Evolutionary conservation across 345 rosid genomes (phyloP), one percentile per base, ranked within the genome.

Genomic region (Eutrema yunnanense): DNA sequence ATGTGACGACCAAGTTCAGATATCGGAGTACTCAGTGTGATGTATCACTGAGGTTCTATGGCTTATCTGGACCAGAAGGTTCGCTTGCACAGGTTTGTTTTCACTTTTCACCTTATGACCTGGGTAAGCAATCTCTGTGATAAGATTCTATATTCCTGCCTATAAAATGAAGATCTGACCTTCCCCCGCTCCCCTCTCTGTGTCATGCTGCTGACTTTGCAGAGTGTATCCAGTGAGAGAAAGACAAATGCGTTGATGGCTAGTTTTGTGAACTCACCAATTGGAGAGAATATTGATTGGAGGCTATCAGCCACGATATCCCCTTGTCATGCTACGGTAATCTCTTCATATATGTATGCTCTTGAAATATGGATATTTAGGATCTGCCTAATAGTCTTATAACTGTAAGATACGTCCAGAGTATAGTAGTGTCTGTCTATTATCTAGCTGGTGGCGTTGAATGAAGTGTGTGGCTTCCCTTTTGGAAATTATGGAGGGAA

Each of bases 311-410:
- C 99, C 41, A 92, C 87, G 43, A 90, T 90, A 72, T 95, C 99
- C 63, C 99, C 99, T 57, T 95, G 98, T 80, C 96, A 95, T 83
- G 92, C 88, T 66, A 95, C 93, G 92, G 99, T 95, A 81, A 83
- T 83, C 75, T 75, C 59, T 80, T 66, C 67, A 62, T 79, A 47
- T 48, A 51, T 60, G 64, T 37, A 58, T 65, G 42, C 61, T 71
- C 50, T 59, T 41, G 49, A 49, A 57, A 26, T 42, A 57, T 57
- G 62, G 37, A 29, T 38, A n/a, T 52, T 22, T 59, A 42, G 9
- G 11, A 50, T 67, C 63, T 72, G 69, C 61, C 42, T 60, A 46
- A 65, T 41, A 60, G 41, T 57, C 6, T 9, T 57, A 29, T 41
- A 46, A 64, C 9, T 70, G 26, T 69, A 55, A 69, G 60, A 40